These are phyloP conservation scores for Chaetomiaceae sp. DNA, from an alignment of 2,329 filamentous ascomycete genomes.

Conservation along the genomic window DNA sequence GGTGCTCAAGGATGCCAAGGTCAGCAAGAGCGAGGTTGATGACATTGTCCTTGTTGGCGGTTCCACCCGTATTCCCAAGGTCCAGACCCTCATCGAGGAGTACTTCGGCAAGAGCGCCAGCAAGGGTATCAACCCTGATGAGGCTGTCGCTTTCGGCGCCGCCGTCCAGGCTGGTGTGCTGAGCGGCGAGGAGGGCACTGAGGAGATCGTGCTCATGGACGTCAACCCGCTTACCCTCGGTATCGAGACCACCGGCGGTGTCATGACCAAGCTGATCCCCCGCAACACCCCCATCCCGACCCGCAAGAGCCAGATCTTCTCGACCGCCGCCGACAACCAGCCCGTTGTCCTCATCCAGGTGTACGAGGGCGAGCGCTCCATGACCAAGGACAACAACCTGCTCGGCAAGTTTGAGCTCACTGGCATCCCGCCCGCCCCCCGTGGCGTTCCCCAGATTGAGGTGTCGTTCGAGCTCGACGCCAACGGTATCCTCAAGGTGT, in stretches of 20 bases:
- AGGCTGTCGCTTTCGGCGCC: slow-evolving; percentile 96
- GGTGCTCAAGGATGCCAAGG: slow-evolving; percentile 94
- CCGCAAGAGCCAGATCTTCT: slow-evolving; percentile 96
- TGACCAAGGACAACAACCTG: slow-evolving; percentile 96
- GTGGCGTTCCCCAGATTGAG: slow-evolving; percentile 97
- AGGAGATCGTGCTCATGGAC: slow-evolving; percentile 82
- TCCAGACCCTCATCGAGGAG: slow-evolving; percentile 89
- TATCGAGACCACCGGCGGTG: slow-evolving; percentile 95
- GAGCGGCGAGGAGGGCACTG: slow-evolving; percentile 60
- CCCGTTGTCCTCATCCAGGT: slow-evolving; percentile 93
- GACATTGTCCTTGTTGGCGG: slow-evolving; percentile 98
- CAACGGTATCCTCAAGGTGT: slow-evolving; percentile 97
- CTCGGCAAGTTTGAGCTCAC: slow-evolving; percentile 98
- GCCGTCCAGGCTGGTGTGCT: slow-evolving; percentile 96
- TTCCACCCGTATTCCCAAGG: slow-evolving; percentile 98
- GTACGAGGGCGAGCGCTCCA: slow-evolving; percentile 85
- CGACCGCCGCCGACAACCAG: slow-evolving; percentile 93
- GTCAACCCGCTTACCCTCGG: slow-evolving; percentile 94
- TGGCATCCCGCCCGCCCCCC: slow-evolving; percentile 88
- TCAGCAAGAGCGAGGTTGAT: slow-evolving; percentile 89
- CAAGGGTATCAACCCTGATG: slow-evolving; percentile 99
- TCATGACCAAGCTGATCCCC: slow-evolving; percentile 94
- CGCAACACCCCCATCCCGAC: slow-evolving; percentile 94
- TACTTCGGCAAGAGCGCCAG: slow-evolving; percentile 97
- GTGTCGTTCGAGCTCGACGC: slow-evolving; percentile 96